Conservation (phyloP, 2,329 filamentous ascomycete species). For the Diaporthe batatas region DNA sequence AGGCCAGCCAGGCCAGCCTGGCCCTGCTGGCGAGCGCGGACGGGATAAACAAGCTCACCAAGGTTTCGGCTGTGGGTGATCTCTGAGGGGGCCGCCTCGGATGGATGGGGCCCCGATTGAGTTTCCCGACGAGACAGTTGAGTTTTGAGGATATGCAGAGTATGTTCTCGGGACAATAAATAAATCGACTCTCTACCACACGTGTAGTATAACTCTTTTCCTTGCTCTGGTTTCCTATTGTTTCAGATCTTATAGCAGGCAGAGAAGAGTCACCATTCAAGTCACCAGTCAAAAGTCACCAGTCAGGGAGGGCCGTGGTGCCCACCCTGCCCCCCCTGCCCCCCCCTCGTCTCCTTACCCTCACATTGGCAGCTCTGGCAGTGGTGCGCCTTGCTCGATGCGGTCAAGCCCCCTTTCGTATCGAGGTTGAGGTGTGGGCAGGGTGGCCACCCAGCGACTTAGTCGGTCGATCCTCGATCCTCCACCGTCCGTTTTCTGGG, state of each 20-base stretch:
- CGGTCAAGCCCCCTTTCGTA: slow-evolving; percentile 32
- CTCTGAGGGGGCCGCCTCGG: neutral
- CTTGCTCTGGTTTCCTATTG: too few relatives aligned
- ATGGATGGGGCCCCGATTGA: neutral
- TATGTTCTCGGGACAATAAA: neutral
- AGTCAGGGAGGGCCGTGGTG: neutral
- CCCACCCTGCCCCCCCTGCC: neutral
- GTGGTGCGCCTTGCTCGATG: neutral
- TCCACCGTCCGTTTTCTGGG: neutral
- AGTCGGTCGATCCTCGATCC: slow-evolving; percentile 13
- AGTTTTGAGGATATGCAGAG: neutral
- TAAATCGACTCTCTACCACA: too few relatives aligned
- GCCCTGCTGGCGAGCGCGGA: too few relatives aligned
- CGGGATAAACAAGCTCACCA: slow-evolving; percentile 19
- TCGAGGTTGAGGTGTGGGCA: slow-evolving; percentile 9
- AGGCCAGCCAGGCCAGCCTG: too few relatives aligned
- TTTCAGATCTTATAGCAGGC: too few relatives aligned
- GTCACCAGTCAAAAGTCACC: too few relatives aligned
- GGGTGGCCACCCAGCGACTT: neutral
- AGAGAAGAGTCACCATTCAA: too few relatives aligned
- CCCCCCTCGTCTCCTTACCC: slow-evolving; percentile 9
- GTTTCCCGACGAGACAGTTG: slow-evolving; percentile 8
- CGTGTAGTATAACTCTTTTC: too few relatives aligned
- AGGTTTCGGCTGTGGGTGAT: slow-evolving; percentile 28
- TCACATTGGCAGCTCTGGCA: neutral